Evolutionary conservation across 345 rosid species (phyloP).

Genomic region (Citrus australasica): DNA sequence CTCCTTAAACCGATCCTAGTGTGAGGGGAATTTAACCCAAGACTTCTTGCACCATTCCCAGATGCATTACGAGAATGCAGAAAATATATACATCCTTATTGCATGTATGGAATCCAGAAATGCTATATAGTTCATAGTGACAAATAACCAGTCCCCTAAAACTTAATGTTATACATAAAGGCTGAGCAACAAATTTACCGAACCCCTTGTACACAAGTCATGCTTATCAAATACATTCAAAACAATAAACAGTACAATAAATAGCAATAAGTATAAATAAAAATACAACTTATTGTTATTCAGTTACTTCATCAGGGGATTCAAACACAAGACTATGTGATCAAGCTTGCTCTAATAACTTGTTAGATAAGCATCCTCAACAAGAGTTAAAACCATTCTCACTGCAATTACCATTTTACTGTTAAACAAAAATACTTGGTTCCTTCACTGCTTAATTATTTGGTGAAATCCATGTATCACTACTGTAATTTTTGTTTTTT

Average conservation of each 20-base stretch:
- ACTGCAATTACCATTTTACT: neutral
- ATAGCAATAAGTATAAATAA: neutral
- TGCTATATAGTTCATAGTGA: neutral
- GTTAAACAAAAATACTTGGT: neutral
- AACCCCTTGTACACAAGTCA: neutral
- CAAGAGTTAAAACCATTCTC: neutral
- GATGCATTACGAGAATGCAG: neutral
- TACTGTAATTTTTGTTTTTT: neutral
- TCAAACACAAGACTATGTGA: neutral
- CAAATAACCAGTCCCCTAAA: neutral
- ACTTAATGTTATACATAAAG: no score
- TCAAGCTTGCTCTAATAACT: neutral
- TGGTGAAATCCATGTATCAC: neutral
- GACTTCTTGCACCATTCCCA: neutral
- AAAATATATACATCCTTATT: no score
- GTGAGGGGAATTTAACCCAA: neutral
- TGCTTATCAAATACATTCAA: neutral
- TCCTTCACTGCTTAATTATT: neutral
- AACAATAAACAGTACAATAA: no score
- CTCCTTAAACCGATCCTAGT: neutral
- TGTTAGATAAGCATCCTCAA: neutral
- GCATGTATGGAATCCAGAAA: neutral
- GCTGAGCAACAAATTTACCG: neutral
- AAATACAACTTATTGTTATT: neutral
- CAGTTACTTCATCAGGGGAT: neutral